Base-by-base conservation (phyloP, 164 flowering plant species). In the Liquidambar formosana region DNA sequence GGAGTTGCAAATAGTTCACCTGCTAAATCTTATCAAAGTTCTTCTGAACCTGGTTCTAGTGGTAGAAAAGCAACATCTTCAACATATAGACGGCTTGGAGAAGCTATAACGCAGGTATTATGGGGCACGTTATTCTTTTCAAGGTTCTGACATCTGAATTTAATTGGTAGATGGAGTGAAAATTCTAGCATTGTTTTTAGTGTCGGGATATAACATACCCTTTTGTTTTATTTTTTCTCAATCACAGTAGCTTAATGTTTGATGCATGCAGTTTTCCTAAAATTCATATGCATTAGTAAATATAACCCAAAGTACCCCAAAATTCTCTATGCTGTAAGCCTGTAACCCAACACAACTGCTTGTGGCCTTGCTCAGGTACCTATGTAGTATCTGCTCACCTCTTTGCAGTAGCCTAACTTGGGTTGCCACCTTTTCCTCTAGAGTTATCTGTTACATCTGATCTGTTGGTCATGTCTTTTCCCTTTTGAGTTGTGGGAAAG, bases 71-170 rank as follows among this genome's bases (percentile, higher is more conserved):
- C 67, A 64, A 52, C 41, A 57, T 69, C 78, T 53, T 54, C 85
- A 33, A 10, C 81, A 45, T 64, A 72, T 52, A 85, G 68, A 71
- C 75, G 73, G 64, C 86, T 82, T 73, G 88, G 89, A 65, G 82
- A 82, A 69, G 77, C 72, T 72, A 85, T 71, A 62, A 81, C 75
- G 52, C 78, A 87, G 98, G 98, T 94, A 89, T 59, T 61, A 61
- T 21, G 47, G 46, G 21, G 28, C 33, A 54, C 41, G 10, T 11
- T 46, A 64, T 47, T 21, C 43, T 38, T 26, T 15, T 58, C 22
- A 15, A 43, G 45, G n/a, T 47, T 28, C 12, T n/a, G n/a, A n/a
- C n/a, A n/a, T n/a, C n/a, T 14, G 9, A 60, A 33, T 23, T 28
- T 19, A 25, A 10, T 25, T 41, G 41, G 47, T 47, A 27, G 21